These are phyloP conservation scores for Venturia aucupariae DNA, from an alignment of 2,329 filamentous ascomycete species.

Conservation along the genomic window DNA sequence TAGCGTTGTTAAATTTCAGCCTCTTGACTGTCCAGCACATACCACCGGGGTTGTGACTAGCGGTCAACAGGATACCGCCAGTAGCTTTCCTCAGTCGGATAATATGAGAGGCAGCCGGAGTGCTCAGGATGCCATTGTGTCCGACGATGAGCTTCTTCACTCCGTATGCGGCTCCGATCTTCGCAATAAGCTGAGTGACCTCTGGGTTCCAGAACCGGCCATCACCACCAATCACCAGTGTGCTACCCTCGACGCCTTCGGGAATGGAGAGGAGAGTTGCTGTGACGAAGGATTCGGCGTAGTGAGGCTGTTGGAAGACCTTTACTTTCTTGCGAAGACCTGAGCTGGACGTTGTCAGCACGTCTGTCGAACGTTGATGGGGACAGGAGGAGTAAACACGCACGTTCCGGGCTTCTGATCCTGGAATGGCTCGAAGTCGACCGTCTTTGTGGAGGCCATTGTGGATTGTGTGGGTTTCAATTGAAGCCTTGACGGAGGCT, in stretches of 20 bases:
- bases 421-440: constrained; percentile 74
- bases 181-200: constrained; percentile 91
- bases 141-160: constrained; percentile 98
- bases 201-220: constrained; percentile 96
- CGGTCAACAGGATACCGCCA: constrained; percentile 91
- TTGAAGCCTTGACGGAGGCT: neutral
- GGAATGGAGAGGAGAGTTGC: constrained; percentile 95
- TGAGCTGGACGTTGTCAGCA: constrained; percentile 51
- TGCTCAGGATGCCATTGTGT: constrained; percentile 92
- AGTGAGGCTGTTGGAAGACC: constrained; percentile 90
- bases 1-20: constrained; percentile 4
- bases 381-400: constrained; percentile 36
- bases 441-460: constrained; percentile 62
- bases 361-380: neutral
- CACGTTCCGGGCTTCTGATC: constrained; percentile 99
- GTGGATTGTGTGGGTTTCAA: neutral
- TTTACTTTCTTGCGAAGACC: constrained; percentile 98
- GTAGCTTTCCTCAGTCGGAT: constrained; percentile 93
- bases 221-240: constrained; percentile 95
- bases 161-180: constrained; percentile 92
- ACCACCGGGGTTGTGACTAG: constrained; percentile 98
- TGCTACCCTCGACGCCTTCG: constrained; percentile 78
- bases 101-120: constrained; percentile 88
- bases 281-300: constrained; percentile 91
- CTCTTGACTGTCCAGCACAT: constrained; percentile 30